Evolutionary conservation across 768 basidiomycete genomes (phyloP), one percentile per base, ranked within the genome.

Genomic region (Pulveroboletus sp.): DNA sequence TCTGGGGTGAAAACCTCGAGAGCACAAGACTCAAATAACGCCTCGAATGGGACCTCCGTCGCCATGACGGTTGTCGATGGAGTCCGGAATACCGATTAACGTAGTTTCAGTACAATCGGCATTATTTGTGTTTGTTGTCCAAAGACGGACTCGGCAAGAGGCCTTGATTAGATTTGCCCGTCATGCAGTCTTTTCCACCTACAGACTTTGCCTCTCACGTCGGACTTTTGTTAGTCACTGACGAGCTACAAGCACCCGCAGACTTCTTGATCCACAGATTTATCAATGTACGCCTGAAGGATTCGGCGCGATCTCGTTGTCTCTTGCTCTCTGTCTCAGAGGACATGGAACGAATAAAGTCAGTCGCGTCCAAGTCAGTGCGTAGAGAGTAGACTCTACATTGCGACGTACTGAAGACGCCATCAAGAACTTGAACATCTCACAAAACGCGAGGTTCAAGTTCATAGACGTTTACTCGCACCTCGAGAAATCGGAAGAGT

Each of bases 211-310:
- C 71, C 8, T 71, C 78, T 13, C 71, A 78, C 29, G 72, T 73
- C 24, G 74, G 81, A 9, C 58, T 82, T 14, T 57, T 86, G 11
- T 68, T 90, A 0, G 72, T 91, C 6, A 85, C 86, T 6, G 89
- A 91, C 57, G 76, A 86, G 43, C 71, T 90, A 0, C 69, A 75
- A 0, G 78, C 89, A 0, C 83, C 89, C 2, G 85, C 81, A 11
- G 86, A 89, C 51, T 91, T 90, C 56, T 57, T 89, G 10, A 71
- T 91, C 1, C 81, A 87, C 52, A 73, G 73, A 11, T 67, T 72
- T 37, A 55, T 90, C 5, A 63, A 71, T 19, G 56, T 72, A 3
- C 77, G 82, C 49, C 65, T 86, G 35, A 88, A 85, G 63, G 55
- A 63, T 37, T 43, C 57, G n/a, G 61, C 49, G 20, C 56, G 34